Conservation (phyloP, 2,329 filamentous ascomycete genomes). For the Teratosphaeria zuluensis region DNA sequence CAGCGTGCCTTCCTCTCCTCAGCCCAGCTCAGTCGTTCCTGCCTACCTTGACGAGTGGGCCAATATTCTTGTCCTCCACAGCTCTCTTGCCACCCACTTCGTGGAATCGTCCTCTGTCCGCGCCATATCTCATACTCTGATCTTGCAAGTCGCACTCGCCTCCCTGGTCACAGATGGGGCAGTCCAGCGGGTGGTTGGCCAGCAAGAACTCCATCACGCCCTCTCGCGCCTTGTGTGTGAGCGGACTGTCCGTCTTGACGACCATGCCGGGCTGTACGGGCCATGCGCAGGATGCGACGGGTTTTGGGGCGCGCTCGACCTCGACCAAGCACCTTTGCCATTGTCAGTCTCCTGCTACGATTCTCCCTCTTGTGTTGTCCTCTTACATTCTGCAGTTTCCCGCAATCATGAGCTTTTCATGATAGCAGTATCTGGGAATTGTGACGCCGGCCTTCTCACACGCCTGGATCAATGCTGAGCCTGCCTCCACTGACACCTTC, state of each 20-base stretch:
- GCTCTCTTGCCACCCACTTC: conserved; percentile 92
- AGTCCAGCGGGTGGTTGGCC: conserved; percentile 92
- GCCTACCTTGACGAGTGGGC: conserved; percentile 73
- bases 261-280: conserved; percentile 98
- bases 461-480: conserved; percentile 94
- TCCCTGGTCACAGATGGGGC: conserved; percentile 96
- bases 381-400: conserved; percentile 89
- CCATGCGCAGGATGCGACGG: conserved; percentile 97
- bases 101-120: conserved; percentile 92
- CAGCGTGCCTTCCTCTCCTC: conserved; percentile 3
- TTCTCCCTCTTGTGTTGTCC: neutral
- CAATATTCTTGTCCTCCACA: conserved; percentile 99
- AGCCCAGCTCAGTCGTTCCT: neutral
- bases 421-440: conserved; percentile 96
- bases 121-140: conserved; percentile 97
- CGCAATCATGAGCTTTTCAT: conserved; percentile 99
- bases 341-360: neutral
- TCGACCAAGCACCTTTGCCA: conserved; percentile 66
- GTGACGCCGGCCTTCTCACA: conserved; percentile 94
- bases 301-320: conserved; percentile 92
- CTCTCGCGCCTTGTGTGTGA: conserved; percentile 95
- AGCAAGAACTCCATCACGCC: conserved; percentile 98
- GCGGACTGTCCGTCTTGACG: conserved; percentile 93
- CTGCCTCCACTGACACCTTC: conserved; percentile 96
- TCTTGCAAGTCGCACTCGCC: conserved; percentile 98